Evolutionary conservation across 768 basidiomycete species (phyloP).

Genomic region (Arthromyces matolae): DNA sequence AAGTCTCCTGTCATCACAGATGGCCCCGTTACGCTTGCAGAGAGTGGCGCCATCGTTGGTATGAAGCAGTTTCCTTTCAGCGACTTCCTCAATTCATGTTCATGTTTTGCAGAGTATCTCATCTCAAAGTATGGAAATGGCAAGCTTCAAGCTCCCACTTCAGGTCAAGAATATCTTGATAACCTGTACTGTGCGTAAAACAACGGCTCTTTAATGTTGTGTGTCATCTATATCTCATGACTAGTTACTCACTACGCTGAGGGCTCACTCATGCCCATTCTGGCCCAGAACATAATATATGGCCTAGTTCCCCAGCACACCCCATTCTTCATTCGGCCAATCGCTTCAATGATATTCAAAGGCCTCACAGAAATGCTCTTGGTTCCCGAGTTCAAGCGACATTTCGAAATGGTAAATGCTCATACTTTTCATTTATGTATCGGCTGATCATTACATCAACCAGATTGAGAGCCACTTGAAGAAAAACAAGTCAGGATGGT

Average conservation of each 20-base stretch:
- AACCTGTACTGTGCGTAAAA: slow-evolving; percentile 17
- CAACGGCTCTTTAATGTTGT: slow-evolving; percentile 3
- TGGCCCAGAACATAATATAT: slow-evolving; percentile 34
- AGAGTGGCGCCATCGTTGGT: slow-evolving; percentile 26
- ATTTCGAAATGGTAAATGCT: slow-evolving; percentile 24
- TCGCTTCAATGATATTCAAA: slow-evolving; percentile 27
- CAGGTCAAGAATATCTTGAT: slow-evolving; percentile 15
- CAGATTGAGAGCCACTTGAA: slow-evolving; percentile 17
- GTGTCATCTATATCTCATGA: neutral
- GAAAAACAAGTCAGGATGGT: slow-evolving; percentile 17
- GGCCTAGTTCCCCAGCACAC: slow-evolving; percentile 25
- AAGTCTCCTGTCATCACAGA: slow-evolving; percentile 43
- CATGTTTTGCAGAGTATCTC: slow-evolving; percentile 14
- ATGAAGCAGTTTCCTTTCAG: neutral
- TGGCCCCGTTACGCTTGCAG: slow-evolving; percentile 33
- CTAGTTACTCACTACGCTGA: slow-evolving; percentile 20
- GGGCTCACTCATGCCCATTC: slow-evolving; percentile 31
- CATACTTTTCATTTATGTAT: neutral
- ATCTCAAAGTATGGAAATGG: slow-evolving; percentile 20
- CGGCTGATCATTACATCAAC: neutral
- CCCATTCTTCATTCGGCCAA: slow-evolving; percentile 35
- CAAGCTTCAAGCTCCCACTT: slow-evolving; percentile 12
- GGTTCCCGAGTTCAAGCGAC: slow-evolving; percentile 25
- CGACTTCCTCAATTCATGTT: neutral
- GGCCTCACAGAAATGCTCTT: slow-evolving; percentile 23